A percentile compares a stretch with the other conserved stretches of the same genome.
Evolutionary conservation across 805 yeast species (phyloP).

Genomic region (Pichia deserticola): DNA sequence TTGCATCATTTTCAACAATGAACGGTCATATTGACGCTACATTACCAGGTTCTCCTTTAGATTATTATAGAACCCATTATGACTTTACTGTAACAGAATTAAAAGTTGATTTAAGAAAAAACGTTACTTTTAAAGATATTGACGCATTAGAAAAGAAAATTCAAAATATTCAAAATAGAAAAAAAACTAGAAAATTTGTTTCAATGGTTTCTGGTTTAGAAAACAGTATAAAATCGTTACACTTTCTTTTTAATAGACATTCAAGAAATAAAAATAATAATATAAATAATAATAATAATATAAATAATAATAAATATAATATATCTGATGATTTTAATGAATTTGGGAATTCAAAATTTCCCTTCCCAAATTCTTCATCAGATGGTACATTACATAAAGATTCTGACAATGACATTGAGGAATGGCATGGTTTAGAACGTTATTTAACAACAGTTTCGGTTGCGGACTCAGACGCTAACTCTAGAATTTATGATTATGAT

Average conservation of each 20-base stretch:
- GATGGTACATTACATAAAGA: not conserved
- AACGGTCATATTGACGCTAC: constrained; percentile 52
- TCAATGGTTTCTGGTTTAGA: constrained; percentile 4
- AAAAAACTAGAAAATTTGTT: constrained; percentile 1
- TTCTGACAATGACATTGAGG: constrained; percentile 16
- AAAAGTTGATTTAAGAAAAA: constrained; percentile 60
- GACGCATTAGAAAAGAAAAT: constrained; percentile 6
- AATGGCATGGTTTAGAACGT: constrained; percentile 75
- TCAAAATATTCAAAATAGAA: not conserved
- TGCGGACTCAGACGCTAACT: constrained; percentile 6
- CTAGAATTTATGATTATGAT: constrained; percentile 1
- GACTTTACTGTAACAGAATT: constrained; percentile 43
- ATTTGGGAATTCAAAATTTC: too few species aligned
- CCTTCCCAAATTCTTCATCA: not conserved
- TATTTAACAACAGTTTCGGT: constrained; percentile 36
- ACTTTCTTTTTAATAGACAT: not conserved
- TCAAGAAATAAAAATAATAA: too few species aligned
- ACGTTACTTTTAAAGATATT: constrained; percentile 47
- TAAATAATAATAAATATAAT: too few species aligned
- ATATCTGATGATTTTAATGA: too few species aligned
- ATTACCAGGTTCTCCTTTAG: constrained; percentile 40
- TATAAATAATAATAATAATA: too few species aligned
- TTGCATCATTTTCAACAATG: constrained; percentile 50
- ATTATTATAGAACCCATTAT: constrained; percentile 43
- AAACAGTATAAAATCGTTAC: not conserved